A percentile compares a stretch with the other conserved stretches of the same genome.
Evolutionary conservation across 305 asterid genomes (phyloP).

Genomic region (Solanum aculeatissimum): DNA sequence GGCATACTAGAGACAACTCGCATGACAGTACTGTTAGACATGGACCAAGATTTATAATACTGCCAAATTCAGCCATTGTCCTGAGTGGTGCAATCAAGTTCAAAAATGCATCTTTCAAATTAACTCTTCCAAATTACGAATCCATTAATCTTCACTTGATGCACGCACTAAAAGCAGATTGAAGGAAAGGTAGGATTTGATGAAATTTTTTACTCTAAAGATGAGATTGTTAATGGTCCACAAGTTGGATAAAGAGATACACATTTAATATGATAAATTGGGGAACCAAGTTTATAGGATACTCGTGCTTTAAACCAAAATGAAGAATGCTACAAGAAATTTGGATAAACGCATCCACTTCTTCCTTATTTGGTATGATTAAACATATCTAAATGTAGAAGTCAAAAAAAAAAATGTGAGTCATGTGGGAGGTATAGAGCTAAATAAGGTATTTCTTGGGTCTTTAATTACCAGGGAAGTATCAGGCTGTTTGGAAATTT

Average conservation of each 20-base stretch:
- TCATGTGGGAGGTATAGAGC: neutral
- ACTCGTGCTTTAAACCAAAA: neutral
- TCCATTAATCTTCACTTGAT: neutral
- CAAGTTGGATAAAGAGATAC: neutral
- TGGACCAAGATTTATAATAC: neutral
- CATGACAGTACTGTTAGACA: neutral
- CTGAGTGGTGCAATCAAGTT: neutral
- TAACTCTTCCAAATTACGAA: neutral
- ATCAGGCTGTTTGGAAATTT: neutral
- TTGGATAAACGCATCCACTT: neutral
- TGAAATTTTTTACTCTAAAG: neutral
- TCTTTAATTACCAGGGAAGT: neutral
- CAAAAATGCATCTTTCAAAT: neutral
- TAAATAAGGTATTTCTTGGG: neutral
- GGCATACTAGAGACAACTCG: neutral
- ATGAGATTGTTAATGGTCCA: neutral
- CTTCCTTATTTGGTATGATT: neutral
- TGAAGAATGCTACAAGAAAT: neutral
- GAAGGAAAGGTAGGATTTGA: neutral
- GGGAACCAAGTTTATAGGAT: neutral
- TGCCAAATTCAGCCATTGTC: neutral
- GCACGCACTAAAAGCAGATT: neutral
- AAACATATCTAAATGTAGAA: neutral
- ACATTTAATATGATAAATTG: neutral
- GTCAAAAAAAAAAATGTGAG: neutral